Evolutionary conservation across 2,329 filamentous ascomycete species (phyloP).

Genomic region (Dryadomyces sulphureus): DNA sequence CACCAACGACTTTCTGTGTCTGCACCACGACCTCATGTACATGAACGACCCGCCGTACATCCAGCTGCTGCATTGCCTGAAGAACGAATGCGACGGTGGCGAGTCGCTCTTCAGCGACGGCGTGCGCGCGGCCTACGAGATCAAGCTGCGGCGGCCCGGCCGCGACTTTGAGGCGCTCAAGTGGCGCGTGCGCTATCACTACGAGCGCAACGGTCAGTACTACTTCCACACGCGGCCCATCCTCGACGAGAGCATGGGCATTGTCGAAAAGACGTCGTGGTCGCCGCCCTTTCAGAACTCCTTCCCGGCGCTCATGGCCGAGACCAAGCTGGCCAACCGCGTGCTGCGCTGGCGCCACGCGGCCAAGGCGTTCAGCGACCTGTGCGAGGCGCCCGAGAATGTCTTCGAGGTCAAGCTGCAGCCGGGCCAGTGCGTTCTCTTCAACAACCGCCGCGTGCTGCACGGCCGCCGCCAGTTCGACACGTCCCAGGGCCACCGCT

Average conservation of each 20-base stretch:
- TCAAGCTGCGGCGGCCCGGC: slow-evolving; percentile 20
- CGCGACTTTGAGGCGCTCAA: slow-evolving; percentile 33
- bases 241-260: slow-evolving; percentile 10
- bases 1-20: slow-evolving; percentile 64
- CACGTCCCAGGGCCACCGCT: slow-evolving; percentile 46
- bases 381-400: slow-evolving; percentile 41
- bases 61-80: slow-evolving; percentile 79
- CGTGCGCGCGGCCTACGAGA: slow-evolving; percentile 38
- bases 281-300: slow-evolving; percentile 63
- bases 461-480: slow-evolving; percentile 74
- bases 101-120: slow-evolving; percentile 78
- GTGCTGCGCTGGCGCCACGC: slow-evolving; percentile 18
- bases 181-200: slow-evolving; percentile 48
- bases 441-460: slow-evolving; percentile 74
- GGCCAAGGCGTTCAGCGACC: slow-evolving; percentile 37
- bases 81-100: slow-evolving; percentile 66
- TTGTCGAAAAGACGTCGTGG: slow-evolving; percentile 36
- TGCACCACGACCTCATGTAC: slow-evolving; percentile 92
- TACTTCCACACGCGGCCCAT: slow-evolving; percentile 47
- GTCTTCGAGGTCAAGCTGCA: slow-evolving; percentile 59
- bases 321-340: not conserved
- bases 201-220: slow-evolving; percentile 48
- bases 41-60: slow-evolving; percentile 64
- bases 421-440: slow-evolving; percentile 82
- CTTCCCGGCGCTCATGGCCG: slow-evolving; percentile 7